Conservation (phyloP, 306 rosid genomes). For the Trifolium repens region DNA sequence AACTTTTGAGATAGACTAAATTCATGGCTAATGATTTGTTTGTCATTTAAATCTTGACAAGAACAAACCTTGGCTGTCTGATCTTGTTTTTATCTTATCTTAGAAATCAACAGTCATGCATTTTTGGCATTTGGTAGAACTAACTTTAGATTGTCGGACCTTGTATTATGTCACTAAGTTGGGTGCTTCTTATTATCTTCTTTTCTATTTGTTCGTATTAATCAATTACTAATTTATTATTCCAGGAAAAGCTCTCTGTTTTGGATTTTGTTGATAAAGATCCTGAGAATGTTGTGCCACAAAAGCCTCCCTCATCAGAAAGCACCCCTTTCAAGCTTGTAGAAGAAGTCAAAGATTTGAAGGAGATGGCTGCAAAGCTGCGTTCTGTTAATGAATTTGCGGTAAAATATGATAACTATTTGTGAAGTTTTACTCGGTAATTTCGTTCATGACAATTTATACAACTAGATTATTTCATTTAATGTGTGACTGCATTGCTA, state of each 20-base stretch:
- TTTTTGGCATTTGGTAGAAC: not conserved
- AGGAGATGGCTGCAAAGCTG: slow-evolving; percentile 80
- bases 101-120: not conserved
- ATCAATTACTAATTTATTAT: slow-evolving; percentile 37
- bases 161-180: slow-evolving; percentile 14
- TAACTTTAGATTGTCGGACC: not conserved
- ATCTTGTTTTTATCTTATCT: not conserved
- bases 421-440: slow-evolving; percentile 2
- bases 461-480: slow-evolving; percentile 16
- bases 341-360: slow-evolving; percentile 77
- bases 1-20: not conserved
- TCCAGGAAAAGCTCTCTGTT: slow-evolving; percentile 68
- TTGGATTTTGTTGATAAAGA: slow-evolving; percentile 74
- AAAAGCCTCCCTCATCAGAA: slow-evolving; percentile 61
- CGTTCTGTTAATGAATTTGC: slow-evolving; percentile 80
- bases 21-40: not conserved
- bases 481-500: slow-evolving; percentile 6
- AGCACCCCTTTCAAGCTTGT: slow-evolving; percentile 77
- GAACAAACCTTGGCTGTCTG: not conserved
- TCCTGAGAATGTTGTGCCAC: slow-evolving; percentile 52
- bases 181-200: slow-evolving; percentile 1
- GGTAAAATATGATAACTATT: slow-evolving; percentile 50
- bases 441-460: slow-evolving; percentile 9
- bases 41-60: slow-evolving; percentile 3
- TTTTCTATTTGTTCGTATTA: not conserved